Base-by-base conservation (phyloP, 169 alveolate species). In the Cryptosporidium tyzzeri region DNA sequence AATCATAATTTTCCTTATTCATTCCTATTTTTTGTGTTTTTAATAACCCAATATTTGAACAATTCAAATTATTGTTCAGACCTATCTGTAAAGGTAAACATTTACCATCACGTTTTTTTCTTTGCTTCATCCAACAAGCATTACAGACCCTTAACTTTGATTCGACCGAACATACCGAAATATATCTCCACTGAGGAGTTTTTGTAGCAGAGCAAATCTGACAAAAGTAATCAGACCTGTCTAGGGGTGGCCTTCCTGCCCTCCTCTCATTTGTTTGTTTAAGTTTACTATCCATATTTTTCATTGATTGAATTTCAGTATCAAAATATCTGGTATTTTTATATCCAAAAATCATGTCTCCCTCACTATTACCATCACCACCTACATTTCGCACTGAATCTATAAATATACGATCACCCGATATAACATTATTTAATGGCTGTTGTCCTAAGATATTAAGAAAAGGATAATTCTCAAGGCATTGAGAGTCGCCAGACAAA, bases 221-320 rank as follows among this genome's bases (percentile, higher is more conserved):
- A 41, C 89, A 80, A 65, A 62, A 80, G 45, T 80, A 80, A 48
- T 80, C 89, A 44, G 89, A 80, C 39, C 89, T 80, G 23, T 80
- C 89, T 26, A 80, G 68, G 7, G 89, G 89, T 44, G 89, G 89
- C 18, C 89, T 80, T 39, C 89, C 89, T 62, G 89, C 89, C 9
- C 89, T 59, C 65, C 89, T 59, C 44, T 80, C 89, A 80, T 80
- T 80, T 6, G 80, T 62, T 29, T 80, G 89, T 65, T 80, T 80
- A 12, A 80, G 70, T 26, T 80, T 80, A 23, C 67, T 45, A 80
- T 80, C 89, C 62, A 80, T 67, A 39, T 65, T 70, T 31, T 73
- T 73, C 7, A 73, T 16, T 80, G 89, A 80, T 39, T 65, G 55
- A 37, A 58, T 45, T 21, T 59, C 73, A 61, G 80, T 23, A 16